Base-by-base conservation (phyloP, 1,139 yeast genomes). In the Kluyveromyces sp. region DNA sequence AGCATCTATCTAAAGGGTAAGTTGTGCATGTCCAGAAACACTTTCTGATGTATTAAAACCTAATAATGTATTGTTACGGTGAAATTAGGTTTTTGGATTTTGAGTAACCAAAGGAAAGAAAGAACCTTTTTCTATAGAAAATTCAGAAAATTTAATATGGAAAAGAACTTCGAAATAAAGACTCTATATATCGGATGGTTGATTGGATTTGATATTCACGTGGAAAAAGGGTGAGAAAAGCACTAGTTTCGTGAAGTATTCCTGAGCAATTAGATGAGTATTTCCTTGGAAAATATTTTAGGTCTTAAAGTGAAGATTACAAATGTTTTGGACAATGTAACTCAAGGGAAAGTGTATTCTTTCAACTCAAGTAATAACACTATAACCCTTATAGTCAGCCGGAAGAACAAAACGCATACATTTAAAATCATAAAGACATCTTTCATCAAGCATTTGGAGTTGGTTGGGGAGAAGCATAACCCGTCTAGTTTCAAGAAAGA, bases 281-380 rank as follows among this genome's bases (percentile, higher is more conserved):
- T 57, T 28, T 58, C 49, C 48, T 51, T 63, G 41, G 66, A 61
- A 34, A 55, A 56, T 37, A 49, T 59, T 30, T 45, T 60, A 7
- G 66, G 67, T 42, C 60, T 63, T 48, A 81, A 81, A 58, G 85
- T 85, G 50, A 76, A 71, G 58, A 71, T 83, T 44, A 75, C 77
- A 5, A 83, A 85, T 41, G 68, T 75, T 7, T 67, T 80, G 43
- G 89, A 82, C 58, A 73, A 74, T 41, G 69, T 71, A 7, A 71
- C 79, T 46, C 70, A 70, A 8, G 95, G 94, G 1, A 68, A 74
- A 37, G 74, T 85, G 34, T 82, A 79, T 61, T 75, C 88, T 6
- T 81, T 75, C 61, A 78, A 73, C 50, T 69, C 75, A 3, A 58
- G 66, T 7, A 66, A 73, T 30, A 65, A 64, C 52, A 70, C 74